These are phyloP conservation scores for Mortierella sp. DNA, from an alignment of 371 early-diverging fungal species.

Conservation along the genomic window DNA sequence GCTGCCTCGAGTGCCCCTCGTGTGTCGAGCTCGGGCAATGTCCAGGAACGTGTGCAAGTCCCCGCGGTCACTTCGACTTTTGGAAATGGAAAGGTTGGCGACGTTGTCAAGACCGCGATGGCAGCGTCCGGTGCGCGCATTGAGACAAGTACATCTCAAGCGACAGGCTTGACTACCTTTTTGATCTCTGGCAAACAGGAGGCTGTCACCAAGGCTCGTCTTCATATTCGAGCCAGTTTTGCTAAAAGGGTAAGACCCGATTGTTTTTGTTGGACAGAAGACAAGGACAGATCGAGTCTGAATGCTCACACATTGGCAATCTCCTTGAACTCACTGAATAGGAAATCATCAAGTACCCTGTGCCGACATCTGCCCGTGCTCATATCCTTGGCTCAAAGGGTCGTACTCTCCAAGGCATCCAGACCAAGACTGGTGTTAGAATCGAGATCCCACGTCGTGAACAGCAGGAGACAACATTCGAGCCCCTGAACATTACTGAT, in stretches of 20 bases:
- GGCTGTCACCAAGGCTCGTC: slow-evolving; percentile 82
- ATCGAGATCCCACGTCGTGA: slow-evolving; percentile 79
- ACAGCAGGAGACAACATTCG: slow-evolving; percentile 56
- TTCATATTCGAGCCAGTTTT: slow-evolving; percentile 78
- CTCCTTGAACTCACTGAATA: neutral
- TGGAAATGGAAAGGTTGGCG: slow-evolving; percentile 66
- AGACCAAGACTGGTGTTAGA: slow-evolving; percentile 76
- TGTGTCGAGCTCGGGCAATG: slow-evolving; percentile 28
- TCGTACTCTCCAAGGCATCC: slow-evolving; percentile 78
- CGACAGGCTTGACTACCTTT: slow-evolving; percentile 82
- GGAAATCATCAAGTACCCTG: slow-evolving; percentile 64
- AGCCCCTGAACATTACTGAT: slow-evolving; percentile 49
- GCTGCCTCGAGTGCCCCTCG: slow-evolving; percentile 17
- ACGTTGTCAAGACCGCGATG: slow-evolving; percentile 79
- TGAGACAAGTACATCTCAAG: slow-evolving; percentile 84
- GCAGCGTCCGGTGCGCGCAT: slow-evolving; percentile 80
- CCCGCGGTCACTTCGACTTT: slow-evolving; percentile 35
- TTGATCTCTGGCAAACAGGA: slow-evolving; percentile 84
- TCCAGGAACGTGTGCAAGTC: slow-evolving; percentile 50
- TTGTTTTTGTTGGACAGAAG: neutral
- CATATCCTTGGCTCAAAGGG: slow-evolving; percentile 91
- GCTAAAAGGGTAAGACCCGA: slow-evolving; percentile 72
- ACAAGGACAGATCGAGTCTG: neutral
- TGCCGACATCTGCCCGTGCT: slow-evolving; percentile 85
- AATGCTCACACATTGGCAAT: too few relatives aligned